Evolutionary conservation across 2,329 filamentous ascomycete species (phyloP).

Genomic region (Diaporthe nobilis): DNA sequence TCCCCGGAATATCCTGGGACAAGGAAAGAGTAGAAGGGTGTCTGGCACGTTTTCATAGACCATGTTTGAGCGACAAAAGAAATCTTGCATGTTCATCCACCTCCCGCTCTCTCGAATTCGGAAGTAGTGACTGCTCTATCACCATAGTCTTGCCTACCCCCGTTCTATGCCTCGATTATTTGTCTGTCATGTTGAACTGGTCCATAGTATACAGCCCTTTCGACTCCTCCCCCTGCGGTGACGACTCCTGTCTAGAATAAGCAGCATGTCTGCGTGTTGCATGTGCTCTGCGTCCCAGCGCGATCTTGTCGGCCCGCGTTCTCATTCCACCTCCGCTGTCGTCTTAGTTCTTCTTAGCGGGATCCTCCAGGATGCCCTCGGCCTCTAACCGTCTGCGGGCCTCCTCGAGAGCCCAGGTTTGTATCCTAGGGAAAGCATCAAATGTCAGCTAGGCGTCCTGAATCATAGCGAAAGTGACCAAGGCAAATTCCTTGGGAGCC

Average conservation of each 20-base stretch:
- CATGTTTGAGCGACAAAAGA: constrained; percentile 35
- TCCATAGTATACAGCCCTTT: constrained; percentile 31
- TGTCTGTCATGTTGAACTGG: not conserved
- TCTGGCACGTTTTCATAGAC: constrained; percentile 28
- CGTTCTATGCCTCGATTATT: constrained; percentile 37
- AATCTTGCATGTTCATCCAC: constrained; percentile 36
- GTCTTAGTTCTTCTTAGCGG: constrained; percentile 67
- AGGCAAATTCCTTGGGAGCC: not conserved
- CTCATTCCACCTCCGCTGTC: not conserved
- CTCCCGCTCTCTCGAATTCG: constrained; percentile 3
- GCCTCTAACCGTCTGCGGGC: constrained; percentile 94
- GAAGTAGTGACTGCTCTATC: constrained; percentile 29
- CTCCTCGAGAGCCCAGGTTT: constrained; percentile 99
- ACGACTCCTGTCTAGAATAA: constrained; percentile 26
- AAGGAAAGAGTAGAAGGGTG: not conserved
- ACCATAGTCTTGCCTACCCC: constrained; percentile 6
- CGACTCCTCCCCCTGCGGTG: not conserved
- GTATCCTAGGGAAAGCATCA: constrained; percentile 77
- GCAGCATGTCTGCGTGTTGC: constrained; percentile 3
- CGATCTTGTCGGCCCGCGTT: constrained; percentile 4
- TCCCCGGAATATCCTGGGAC: not conserved
- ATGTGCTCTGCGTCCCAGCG: constrained; percentile 22
- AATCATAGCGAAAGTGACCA: not conserved
- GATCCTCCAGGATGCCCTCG: constrained; percentile 91
- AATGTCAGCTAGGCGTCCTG: constrained; percentile 41